Evolutionary conservation across 2,329 filamentous ascomycete species (phyloP).

Genomic region (Botrytis squamosa): DNA sequence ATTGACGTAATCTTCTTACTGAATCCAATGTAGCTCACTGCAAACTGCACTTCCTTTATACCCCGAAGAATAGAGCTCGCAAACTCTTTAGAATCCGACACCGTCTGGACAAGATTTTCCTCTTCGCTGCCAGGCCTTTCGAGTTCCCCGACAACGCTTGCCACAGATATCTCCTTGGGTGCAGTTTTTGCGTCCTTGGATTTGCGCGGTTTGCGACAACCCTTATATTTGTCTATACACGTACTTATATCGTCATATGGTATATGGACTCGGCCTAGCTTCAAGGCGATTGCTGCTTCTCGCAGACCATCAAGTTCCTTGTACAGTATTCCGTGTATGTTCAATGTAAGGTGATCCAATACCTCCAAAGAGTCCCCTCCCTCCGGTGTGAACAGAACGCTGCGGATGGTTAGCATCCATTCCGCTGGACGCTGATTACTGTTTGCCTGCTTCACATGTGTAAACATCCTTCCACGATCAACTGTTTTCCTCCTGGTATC

Average conservation of each 20-base stretch:
- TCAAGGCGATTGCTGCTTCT: conserved; percentile 86
- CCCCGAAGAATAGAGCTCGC: conserved; percentile 84
- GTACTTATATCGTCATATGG: conserved; percentile 81
- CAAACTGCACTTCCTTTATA: conserved; percentile 95
- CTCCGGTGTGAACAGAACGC: conserved; percentile 83
- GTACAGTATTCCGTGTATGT: conserved; percentile 88
- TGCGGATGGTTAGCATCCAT: conserved; percentile 86
- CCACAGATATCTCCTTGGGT: conserved; percentile 62
- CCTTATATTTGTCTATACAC: conserved; percentile 58
- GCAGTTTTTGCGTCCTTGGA: conserved; percentile 39
- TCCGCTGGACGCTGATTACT: conserved; percentile 75
- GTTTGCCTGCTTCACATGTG: conserved; percentile 67
- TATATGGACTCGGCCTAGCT: conserved; percentile 85
- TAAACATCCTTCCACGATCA: conserved; percentile 84
- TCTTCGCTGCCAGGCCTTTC: conserved; percentile 59
- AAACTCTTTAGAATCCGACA: conserved; percentile 92
- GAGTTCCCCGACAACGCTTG: conserved; percentile 72
- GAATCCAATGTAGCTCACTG: conserved; percentile 84
- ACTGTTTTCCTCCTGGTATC: conserved; percentile 91
- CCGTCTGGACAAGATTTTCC: conserved; percentile 72
- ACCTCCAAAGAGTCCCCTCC: conserved; percentile 83
- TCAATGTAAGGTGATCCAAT: conserved; percentile 82
- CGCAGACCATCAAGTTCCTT: conserved; percentile 81
- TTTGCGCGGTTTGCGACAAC: conserved; percentile 41
- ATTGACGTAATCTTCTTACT: conserved; percentile 74